These are phyloP conservation scores for Termitomyces sp. DNA, from an alignment of 768 basidiomycete species.

Conservation along the genomic window DNA sequence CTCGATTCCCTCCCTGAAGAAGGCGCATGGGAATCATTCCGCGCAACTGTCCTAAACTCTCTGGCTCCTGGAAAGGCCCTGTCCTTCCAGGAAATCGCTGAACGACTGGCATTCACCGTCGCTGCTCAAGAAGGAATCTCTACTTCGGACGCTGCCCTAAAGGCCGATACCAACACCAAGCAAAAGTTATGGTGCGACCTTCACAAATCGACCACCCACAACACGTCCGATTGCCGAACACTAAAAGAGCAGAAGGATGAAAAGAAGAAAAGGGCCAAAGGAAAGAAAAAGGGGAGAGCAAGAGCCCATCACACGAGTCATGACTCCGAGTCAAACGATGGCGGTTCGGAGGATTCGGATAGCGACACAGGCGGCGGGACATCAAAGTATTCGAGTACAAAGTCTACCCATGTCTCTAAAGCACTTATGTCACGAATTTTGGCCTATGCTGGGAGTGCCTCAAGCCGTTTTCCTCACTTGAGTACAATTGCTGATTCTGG, in stretches of 20 bases:
- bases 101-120: not conserved
- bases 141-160: not conserved
- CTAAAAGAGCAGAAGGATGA: not conserved
- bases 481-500: no score
- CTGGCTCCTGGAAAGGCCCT: not conserved
- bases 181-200: not conserved
- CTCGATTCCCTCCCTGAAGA: not conserved
- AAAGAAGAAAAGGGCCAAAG: not conserved
- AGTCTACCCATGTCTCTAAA: no score
- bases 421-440: not conserved
- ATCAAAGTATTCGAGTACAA: no score
- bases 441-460: not conserved
- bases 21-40: not conserved
- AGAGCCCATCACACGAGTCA: not conserved
- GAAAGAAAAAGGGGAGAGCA: not conserved
- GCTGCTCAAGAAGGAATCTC: not conserved
- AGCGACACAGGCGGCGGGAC: no score
- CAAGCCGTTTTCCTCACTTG: no score
- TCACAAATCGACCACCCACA: not conserved
- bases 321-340: not conserved
- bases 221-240: not conserved
- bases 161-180: not conserved
- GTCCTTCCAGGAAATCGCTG: not conserved
- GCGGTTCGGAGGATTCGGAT: no score
- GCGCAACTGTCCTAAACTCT: not conserved